These are phyloP conservation scores for Trichoderma semiorbis DNA, from an alignment of 2,329 filamentous ascomycete genomes.

Conservation along the genomic window DNA sequence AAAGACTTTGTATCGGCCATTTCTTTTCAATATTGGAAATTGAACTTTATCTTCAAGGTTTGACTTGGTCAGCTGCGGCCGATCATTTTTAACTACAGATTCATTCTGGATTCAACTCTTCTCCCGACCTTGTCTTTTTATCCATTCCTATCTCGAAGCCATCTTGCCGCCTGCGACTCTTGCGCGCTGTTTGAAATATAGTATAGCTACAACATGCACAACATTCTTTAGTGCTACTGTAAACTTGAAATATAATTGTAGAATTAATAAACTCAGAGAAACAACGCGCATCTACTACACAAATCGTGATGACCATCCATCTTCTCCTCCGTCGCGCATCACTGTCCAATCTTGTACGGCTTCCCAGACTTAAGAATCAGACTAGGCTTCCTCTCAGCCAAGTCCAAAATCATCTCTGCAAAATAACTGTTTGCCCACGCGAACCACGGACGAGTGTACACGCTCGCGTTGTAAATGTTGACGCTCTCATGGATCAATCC, in stretches of 20 bases:
- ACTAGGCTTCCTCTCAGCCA: conserved; percentile 78
- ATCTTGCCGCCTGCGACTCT: neutral
- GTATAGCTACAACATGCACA: neutral
- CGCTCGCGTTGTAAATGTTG: conserved; percentile 38
- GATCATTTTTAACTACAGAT: no score
- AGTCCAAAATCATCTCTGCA: conserved; percentile 56
- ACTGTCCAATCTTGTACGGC: conserved; percentile 19
- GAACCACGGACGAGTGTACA: conserved; percentile 46
- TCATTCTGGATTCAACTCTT: no score
- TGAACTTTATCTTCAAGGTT: no score
- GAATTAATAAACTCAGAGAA: neutral
- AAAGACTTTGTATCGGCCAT: no score
- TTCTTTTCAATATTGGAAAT: no score
- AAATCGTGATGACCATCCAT: neutral
- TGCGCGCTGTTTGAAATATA: neutral
- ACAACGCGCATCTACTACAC: neutral
- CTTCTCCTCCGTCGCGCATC: neutral
- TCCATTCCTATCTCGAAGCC: neutral
- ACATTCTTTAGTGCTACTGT: neutral
- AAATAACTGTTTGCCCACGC: conserved; percentile 44
- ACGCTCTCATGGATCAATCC: conserved; percentile 51
- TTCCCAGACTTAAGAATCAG: conserved; percentile 47
- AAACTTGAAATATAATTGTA: neutral
- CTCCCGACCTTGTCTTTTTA: no score
- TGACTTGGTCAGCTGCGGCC: no score